Percentiles rank a stretch among this genome's conserved stretches.
phyloP scores from a whole-genome alignment of 495 filamentous ascomycete genomes.

The Aspergillus hancockii region DNA sequence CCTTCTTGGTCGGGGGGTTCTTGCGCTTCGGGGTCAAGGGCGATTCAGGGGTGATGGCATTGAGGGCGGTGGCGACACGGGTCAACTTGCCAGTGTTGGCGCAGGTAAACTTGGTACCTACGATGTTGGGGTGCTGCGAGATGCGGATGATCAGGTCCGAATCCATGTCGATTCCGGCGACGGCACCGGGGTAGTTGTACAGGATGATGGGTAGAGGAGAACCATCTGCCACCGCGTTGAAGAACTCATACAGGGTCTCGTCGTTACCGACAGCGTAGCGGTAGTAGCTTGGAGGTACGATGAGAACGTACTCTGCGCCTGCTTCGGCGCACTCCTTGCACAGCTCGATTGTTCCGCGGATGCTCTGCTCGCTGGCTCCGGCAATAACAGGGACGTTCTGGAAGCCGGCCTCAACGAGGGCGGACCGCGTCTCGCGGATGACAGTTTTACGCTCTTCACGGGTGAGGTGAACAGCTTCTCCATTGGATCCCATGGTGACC shows the following conservation, averaged over 20 bases:
- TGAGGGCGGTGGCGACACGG: slow-evolving; percentile 73
- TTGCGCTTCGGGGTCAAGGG: slow-evolving; percentile 36
- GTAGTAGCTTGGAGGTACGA: slow-evolving; percentile 85
- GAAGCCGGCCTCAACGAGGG: slow-evolving; percentile 80
- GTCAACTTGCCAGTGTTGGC: slow-evolving; percentile 88
- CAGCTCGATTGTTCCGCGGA: slow-evolving; percentile 73
- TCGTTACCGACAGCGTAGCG: slow-evolving; percentile 73
- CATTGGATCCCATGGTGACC: slow-evolving; percentile 88
- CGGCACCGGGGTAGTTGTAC: slow-evolving; percentile 90
- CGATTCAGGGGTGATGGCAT: slow-evolving; percentile 64
- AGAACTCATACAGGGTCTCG: slow-evolving; percentile 74
- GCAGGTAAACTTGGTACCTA: slow-evolving; percentile 90
- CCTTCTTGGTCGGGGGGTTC: slow-evolving; percentile 33
- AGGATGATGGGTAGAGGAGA: slow-evolving; percentile 78
- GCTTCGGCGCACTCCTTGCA: slow-evolving; percentile 66
- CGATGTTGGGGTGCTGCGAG: slow-evolving; percentile 78
- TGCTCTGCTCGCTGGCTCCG: slow-evolving; percentile 75
- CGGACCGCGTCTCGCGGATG: slow-evolving; percentile 76
- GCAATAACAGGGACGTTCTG: slow-evolving; percentile 75
- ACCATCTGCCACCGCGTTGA: slow-evolving; percentile 70
- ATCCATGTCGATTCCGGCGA: slow-evolving; percentile 91
- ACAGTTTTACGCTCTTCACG: slow-evolving; percentile 74
- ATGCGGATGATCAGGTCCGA: slow-evolving; percentile 82
- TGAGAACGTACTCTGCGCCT: slow-evolving; percentile 76
- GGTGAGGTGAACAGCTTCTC: slow-evolving; percentile 82